Evolutionary conservation across 345 rosid species (phyloP).

Genomic region (Eutrema heterophyllum): DNA sequence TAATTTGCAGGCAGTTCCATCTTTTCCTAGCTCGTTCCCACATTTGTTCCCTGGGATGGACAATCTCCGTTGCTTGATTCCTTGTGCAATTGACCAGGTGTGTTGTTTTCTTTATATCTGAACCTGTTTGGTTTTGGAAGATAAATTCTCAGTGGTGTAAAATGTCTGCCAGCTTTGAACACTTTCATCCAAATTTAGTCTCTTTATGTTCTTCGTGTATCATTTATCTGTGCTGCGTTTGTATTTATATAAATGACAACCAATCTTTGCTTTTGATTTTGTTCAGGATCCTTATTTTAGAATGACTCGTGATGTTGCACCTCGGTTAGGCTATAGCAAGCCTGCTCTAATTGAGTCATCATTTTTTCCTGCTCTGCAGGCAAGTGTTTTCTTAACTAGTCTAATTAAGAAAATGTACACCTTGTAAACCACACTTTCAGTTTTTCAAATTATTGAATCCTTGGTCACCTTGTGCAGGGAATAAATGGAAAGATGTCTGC

Average conservation of each 20-base stretch:
- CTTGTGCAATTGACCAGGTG: slow-evolving; percentile 96
- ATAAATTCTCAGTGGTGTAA: neutral
- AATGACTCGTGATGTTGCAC: slow-evolving; percentile 94
- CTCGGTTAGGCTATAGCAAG: slow-evolving; percentile 81
- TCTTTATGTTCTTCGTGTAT: too few species aligned
- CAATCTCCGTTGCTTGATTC: slow-evolving; percentile 80
- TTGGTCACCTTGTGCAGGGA: slow-evolving; percentile 47
- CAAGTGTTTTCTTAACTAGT: slow-evolving; percentile 14
- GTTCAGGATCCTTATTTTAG: slow-evolving; percentile 94
- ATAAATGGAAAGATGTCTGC: slow-evolving; percentile 94
- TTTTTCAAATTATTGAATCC: neutral
- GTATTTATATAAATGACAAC: neutral
- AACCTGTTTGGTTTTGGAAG: neutral
- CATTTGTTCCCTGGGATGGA: slow-evolving; percentile 71
- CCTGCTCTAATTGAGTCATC: slow-evolving; percentile 80
- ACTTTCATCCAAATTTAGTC: neutral
- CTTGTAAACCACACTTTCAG: too few species aligned
- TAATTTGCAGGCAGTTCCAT: slow-evolving; percentile 71
- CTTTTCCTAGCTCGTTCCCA: slow-evolving; percentile 86
- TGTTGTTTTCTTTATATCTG: neutral
- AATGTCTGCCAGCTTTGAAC: neutral
- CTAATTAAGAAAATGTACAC: neutral
- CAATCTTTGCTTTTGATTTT: slow-evolving; percentile 3
- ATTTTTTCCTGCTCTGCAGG: slow-evolving; percentile 82
- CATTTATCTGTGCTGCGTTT: too few species aligned